Base-by-base conservation (phyloP, 1,284 basidiomycete genomes). In the Taiwanofungus camphoratus region DNA sequence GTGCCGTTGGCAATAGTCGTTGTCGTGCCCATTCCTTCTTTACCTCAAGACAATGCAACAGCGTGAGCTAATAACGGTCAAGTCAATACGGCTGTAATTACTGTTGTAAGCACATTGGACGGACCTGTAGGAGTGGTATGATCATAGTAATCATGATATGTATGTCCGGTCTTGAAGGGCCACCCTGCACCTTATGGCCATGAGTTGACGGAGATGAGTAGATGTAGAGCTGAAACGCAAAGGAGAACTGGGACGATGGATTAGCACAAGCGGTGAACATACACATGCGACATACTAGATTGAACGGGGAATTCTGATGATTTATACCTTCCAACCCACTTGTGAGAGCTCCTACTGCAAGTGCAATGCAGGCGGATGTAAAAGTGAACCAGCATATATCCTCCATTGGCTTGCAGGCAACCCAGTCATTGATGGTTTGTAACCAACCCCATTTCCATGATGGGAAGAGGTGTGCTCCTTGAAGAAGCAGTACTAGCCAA, bases 311-410 rank as follows among this genome's bases (percentile, higher is more conserved):
- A 4, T 73, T 69, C 43, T 71, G 75, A 58, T 52, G 45, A 33
- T 70, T 67, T n/a, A 70, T 62, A 2, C 83, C 82, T 55, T 86
- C 82, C 21, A 87, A 60, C 2, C 80, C 80, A 37, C 74, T 75
- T 6, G 79, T 77, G 18, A 87, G 69, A 0, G 79, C 74, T 46
- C 82, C 80, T 11, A 83, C 67, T 41, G 74, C 73, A 30, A 86
- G 73, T 0, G 79, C 74, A 13, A 65, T 67, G 51, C 84, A 87
- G 7, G 83, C 72, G 13, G 84, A 66, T 29, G 71, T 68, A 58
- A 87, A 87, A 0, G 82, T 85, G 23, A 65, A 67, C 85, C 86
- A 87, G 56, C 82, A 85, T 5, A 87, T 64, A 16, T 78, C 68
- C 0, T 71, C 60, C 69, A 83, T 85, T 36, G 77, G 71, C 50